Evolutionary conservation across 129 eudicot species (phyloP), one percentile per base, ranked within the genome.

Genomic region (Chrysanthemum makinoi): DNA sequence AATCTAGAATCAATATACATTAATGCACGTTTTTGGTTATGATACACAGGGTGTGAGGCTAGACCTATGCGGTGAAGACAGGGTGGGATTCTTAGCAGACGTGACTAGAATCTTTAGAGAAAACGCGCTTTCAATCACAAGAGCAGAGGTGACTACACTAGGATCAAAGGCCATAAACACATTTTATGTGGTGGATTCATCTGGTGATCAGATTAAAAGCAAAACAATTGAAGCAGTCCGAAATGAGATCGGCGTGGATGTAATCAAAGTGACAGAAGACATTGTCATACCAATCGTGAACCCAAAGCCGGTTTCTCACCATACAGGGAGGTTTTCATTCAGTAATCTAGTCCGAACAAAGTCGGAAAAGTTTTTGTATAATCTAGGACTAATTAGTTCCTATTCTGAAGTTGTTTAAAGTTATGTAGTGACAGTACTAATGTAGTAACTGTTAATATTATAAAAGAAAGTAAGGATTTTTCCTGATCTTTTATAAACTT

Each of bases 81-180:
- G 96, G 73, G 85, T 73, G 1, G 97, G 97, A 2, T 91, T 86
- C 10, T 66, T 91, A 33, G 80, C 96, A 1, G 97, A 91, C 12
- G 88, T 88, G 54, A 91, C 97, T 48, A 84, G 93, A 10, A 86
- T 88, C 72, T 88, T 91, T 52, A 80, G 97, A 75, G 97, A 91
- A 19, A 86, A 88, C 46, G 97, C 96, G 48, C 79, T 91, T 3
- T 84, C 96, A 13, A 91, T 91, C 5, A 79, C 84, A 4, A 72
- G 93, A 57, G 96, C 97, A 16, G 97, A 91, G 84, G 93, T 91
- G 28, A 74, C 90, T 2, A 91, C 97, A 10, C 69, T 83, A 54
- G 96, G 93, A 10, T 72, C 78, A 4, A 88, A 84, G 62, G 97
- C 92, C 1, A 62, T 88, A 19, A 88, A 88, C 72, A 75, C 78